Evolutionary conservation across 2,329 filamentous ascomycete genomes (phyloP), one percentile per base, ranked within the genome.

Genomic region (Cladosporium sp.): DNA sequence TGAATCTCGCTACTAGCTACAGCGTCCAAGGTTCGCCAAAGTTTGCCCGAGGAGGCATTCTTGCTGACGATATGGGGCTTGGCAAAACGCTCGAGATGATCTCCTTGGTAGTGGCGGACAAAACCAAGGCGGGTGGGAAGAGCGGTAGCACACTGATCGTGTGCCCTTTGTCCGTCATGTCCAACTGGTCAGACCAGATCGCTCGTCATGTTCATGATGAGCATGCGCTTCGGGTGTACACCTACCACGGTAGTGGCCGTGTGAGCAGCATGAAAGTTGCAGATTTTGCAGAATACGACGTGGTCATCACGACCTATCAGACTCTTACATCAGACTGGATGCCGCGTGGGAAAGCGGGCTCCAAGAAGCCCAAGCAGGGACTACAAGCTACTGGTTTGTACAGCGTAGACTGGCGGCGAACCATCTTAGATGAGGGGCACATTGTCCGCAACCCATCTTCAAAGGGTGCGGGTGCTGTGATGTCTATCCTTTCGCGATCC

Each of bases 1-100:
- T 83, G 65, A 92, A 91, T 76, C 83, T 91, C 69, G 91, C 89
- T 66, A 94, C 88, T 0, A 88, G 88, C 61, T 93, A 88, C 74
- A 84, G 87, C 0, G 69, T 77, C 11, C 87, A 84, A 10, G 76
- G 75, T 0, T 77, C 83, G 1, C 92, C 92, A 0, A 76, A 80
- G 0, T 82, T 96, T 25, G 87, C 91, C 7, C 91, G 88, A 58
- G 93, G 93, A 21, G 93, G 93, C 34, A 93, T 97, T 58, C 83
- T 97, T 10, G 92, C 92, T 1, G 93, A 97, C 75, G 93, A 97
- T 72, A 97, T 97, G 93, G 93, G 93, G 3, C 79, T 97, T 5
- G 93, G 93, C 26, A 96, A 96, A 80, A 97, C 93, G 0, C 83
- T 97, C 10, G 91, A 96, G 75, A 85, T 93, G 57, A 94, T 97